Evolutionary conservation across 805 yeast genomes (phyloP).

Genomic region (Saturnispora diversa): DNA sequence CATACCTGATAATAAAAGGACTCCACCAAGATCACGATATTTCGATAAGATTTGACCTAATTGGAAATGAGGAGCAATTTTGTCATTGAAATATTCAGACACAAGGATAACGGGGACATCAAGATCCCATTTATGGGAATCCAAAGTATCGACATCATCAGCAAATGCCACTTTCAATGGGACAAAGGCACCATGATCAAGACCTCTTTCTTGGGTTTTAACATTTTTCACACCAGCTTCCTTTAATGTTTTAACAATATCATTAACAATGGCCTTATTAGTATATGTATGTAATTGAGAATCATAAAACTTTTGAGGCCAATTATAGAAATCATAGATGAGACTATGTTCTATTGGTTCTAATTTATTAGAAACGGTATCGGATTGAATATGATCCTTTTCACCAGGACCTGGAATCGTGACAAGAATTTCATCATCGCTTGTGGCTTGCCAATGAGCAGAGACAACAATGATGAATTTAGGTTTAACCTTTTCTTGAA

Average conservation of each 20-base stretch:
- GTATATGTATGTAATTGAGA: constrained; percentile 51
- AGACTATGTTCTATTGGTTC: constrained; percentile 40
- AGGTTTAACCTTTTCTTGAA: constrained; percentile 46
- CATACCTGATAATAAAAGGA: constrained; percentile 65
- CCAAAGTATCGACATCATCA: constrained; percentile 25
- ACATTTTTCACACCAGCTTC: constrained; percentile 37
- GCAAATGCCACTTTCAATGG: constrained; percentile 67
- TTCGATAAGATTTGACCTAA: constrained; percentile 48
- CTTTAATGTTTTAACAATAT: constrained; percentile 35
- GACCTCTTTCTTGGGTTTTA: constrained; percentile 44
- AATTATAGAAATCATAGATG: constrained; percentile 70
- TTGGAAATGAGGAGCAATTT: constrained; percentile 37
- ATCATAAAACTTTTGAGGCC: constrained; percentile 55
- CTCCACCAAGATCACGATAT: constrained; percentile 45
- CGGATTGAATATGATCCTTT: constrained; percentile 11
- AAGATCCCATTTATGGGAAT: constrained; percentile 34
- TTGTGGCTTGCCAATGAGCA: constrained; percentile 66
- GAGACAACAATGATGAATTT: constrained; percentile 58
- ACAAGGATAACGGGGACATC: constrained; percentile 44
- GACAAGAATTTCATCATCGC: constrained; percentile 37
- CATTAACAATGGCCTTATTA: constrained; percentile 35
- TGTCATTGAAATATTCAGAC: constrained; percentile 35
- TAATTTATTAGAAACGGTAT: constrained; percentile 16
- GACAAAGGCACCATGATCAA: constrained; percentile 82
- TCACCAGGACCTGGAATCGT: constrained; percentile 33